Conservation (phyloP, 176 grass and related monocot genomes). For the Cenchrus fungigraminus region DNA sequence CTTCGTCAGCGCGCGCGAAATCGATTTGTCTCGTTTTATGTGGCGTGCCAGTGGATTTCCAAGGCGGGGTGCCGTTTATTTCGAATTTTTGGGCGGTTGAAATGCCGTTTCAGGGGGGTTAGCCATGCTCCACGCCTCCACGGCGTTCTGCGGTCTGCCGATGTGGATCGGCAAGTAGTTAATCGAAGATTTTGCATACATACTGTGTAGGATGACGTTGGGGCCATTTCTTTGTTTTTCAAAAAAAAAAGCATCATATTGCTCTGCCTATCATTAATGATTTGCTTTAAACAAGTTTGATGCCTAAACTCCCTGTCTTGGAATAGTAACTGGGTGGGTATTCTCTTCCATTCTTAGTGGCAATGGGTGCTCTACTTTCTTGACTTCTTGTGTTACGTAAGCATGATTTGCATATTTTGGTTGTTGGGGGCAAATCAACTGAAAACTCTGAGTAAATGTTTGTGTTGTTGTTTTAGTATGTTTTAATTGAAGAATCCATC, state of each 20-base stretch:
- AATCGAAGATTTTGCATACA: neutral
- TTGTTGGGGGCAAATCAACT: neutral
- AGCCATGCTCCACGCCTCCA: neutral
- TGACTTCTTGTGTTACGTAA: neutral
- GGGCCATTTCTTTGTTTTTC: neutral
- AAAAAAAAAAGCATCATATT: neutral
- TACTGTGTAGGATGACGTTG: neutral
- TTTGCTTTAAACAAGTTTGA: neutral
- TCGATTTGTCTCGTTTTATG: neutral
- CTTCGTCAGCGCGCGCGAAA: neutral
- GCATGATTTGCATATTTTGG: neutral
- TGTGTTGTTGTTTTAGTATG: neutral
- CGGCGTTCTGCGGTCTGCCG: neutral
- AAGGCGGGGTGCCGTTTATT: neutral
- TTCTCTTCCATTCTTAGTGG: neutral
- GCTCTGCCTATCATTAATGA: neutral
- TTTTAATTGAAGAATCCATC: conserved; percentile 9
- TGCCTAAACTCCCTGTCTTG: neutral
- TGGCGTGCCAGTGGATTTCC: neutral
- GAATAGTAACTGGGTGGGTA: neutral
- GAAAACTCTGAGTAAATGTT: neutral
- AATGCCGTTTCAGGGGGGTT: neutral
- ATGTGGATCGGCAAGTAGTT: neutral
- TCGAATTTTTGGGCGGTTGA: neutral
- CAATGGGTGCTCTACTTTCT: neutral